Evolutionary conservation across 495 filamentous ascomycete genomes (phyloP).

Genomic region (Xylaria scruposa): DNA sequence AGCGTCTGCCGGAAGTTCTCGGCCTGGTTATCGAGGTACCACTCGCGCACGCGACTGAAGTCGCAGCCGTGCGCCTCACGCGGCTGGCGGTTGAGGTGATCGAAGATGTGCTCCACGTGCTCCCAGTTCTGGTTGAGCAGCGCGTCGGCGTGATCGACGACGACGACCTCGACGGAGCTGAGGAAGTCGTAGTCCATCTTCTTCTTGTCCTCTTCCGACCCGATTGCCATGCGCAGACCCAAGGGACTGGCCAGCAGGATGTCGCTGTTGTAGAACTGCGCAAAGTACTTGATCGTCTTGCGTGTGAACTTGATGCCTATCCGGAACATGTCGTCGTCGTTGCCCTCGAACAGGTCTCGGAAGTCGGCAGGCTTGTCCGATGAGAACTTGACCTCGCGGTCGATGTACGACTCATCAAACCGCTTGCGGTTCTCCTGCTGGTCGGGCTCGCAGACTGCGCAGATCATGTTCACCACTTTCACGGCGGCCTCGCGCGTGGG

Average conservation of each 20-base stretch:
- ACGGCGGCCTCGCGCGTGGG: constrained; percentile 87
- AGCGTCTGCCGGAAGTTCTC: constrained; percentile 83
- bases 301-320: constrained; percentile 93
- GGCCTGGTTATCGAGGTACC: constrained; percentile 89
- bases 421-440: constrained; percentile 96
- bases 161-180: constrained; percentile 85
- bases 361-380: constrained; percentile 85
- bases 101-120: constrained; percentile 86
- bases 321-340: constrained; percentile 96
- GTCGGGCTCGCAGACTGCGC: constrained; percentile 74
- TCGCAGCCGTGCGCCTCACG: constrained; percentile 91
- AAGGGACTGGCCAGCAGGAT: constrained; percentile 90
- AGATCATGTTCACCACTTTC: constrained; percentile 75
- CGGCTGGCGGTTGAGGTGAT: constrained; percentile 90
- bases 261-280: constrained; percentile 95
- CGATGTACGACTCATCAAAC: constrained; percentile 79
- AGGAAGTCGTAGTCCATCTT: constrained; percentile 91
- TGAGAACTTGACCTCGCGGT: constrained; percentile 68
- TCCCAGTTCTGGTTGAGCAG: constrained; percentile 99
- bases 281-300: constrained; percentile 92
- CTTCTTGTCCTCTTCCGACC: constrained; percentile 71
- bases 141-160: constrained; percentile 92
- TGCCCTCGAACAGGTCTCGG: constrained; percentile 86
- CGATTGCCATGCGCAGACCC: constrained; percentile 87
- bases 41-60: constrained; percentile 86